Percentiles rank a stretch among this genome's conserved stretches.
phyloP scores from a whole-genome alignment of 805 yeast genomes.

The Wickerhamiella azyma region DNA sequence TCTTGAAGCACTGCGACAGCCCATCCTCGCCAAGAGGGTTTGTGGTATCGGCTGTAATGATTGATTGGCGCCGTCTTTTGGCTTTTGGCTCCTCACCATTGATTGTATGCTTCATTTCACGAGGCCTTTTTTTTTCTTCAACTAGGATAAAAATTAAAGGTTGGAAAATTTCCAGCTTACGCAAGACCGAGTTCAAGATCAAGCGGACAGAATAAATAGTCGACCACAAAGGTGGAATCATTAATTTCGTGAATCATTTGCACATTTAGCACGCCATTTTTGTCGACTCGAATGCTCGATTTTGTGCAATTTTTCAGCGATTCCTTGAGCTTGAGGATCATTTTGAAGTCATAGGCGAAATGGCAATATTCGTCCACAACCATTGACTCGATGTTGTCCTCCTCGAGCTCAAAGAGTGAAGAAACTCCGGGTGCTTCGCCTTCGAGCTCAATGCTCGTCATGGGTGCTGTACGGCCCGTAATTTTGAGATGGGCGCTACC shows the following conservation, averaged over 20 bases:
- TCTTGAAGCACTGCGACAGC: conserved; percentile 51
- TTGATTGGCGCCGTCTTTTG: conserved; percentile 15
- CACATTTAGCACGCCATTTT: conserved; percentile 3
- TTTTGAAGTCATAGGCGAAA: conserved; percentile 3
- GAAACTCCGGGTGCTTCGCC: not conserved
- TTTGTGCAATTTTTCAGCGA: not conserved
- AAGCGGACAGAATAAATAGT: not conserved
- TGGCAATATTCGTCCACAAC: not conserved
- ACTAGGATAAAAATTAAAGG: not conserved
- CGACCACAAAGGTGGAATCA: not conserved
- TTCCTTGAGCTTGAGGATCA: not conserved
- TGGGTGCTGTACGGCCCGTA: not conserved
- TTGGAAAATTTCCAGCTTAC: not conserved
- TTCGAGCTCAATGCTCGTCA: not conserved
- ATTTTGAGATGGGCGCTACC: not conserved
- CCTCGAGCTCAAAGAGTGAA: not conserved
- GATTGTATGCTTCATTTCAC: conserved; percentile 5
- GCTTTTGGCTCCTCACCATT: not conserved
- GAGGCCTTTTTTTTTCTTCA: too few species aligned
- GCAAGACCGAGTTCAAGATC: not conserved
- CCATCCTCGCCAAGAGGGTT: conserved; percentile 23
- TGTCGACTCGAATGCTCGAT: conserved; percentile 2
- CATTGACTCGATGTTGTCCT: not conserved
- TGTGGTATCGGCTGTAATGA: conserved; percentile 8
- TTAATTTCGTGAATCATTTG: conserved; percentile 8